Evolutionary conservation across 176 grass and related monocot species (phyloP), one percentile per base, ranked within the genome.

Genomic region (Metroxylon sagu): DNA sequence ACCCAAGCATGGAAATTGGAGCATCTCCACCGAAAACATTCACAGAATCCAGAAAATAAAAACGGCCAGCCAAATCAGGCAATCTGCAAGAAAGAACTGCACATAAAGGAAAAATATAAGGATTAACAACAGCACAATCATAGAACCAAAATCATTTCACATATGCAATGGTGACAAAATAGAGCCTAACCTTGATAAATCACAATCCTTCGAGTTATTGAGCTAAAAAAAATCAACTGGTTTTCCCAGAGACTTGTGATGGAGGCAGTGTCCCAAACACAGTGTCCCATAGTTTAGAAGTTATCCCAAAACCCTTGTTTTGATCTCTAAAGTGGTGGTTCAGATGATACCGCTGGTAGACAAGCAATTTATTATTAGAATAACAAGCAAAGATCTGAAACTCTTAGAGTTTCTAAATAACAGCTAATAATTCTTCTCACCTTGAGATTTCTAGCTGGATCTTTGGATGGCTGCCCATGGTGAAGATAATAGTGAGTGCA

Each of bases 401-500:
- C 10, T 43, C 6, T 43, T 43, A 1, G 35, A 43, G 35, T 12
- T 43, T 43, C 35, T 43, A 43, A 43, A 43, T 43, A 2, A 14
- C 5, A 14, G 7, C 10, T 43, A 7, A 43, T 14, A 43, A 14
- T 12, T 43, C 35, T 70, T 49, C 14, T 78, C 28, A 87, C 88
- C 90, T 95, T 95, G 48, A 95, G 77, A 72, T 87, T 52, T 54
- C 90, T 90, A 3, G 68, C 83, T 57, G 90, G 80, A n/a, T 87
- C 69, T 39, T 54, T 76, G 65, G 86, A 86, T 76, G 90, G 90
- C 53, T 90, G 86, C 18, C 86, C 90, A 68, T 95, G 90, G 71
- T 95, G 90, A 64, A 95, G 56, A 65, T 90, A 95, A 68, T 95
- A 90, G 67, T 87, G 86, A 43, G 83, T 95, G 74, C 90, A 95